Base-by-base conservation (phyloP, 805 yeast genomes). In the Suhomyces sp. region DNA sequence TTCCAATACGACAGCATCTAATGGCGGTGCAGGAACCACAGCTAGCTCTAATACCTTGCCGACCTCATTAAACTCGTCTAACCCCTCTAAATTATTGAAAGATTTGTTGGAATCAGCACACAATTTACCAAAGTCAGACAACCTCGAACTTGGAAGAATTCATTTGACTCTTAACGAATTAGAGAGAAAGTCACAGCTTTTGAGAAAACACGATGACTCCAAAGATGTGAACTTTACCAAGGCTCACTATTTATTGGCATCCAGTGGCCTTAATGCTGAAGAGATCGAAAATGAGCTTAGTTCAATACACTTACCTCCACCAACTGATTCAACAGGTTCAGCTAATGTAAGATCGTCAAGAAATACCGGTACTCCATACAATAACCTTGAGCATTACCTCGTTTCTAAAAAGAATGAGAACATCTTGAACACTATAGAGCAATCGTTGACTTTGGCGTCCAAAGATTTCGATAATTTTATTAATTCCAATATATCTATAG, bases 221-320 rank as follows among this genome's bases (percentile, higher is more conserved):
- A 72, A 68, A 23, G 53, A 54, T 13, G 50, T 55, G 10, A 65
- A 65, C 28, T 72, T 64, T 50, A 81, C 88, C 2, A 81, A 79
- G 50, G 93, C 86, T 2, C 98, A 93, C 54, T 93, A 93, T 56
- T 65, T 93, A 25, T 66, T 91, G 28, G 96, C 96, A 5, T 85
- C 90, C 1, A 83, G 91, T 51, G 97, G 97, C 1, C 75, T 88
- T 34, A 44, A 42, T 33, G 48, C 50, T n/a, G 47, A 45, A 17
- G 49, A 45, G 18, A 45, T 45, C 6, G 47, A 45, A 25, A 36
- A 28, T 18, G 49, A 45, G 24, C 40, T 43, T 23, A 37, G 36
- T 24, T 32, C 28, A 52, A 51, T 40, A 46, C 53, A 22, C 31
- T 41, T 33, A 16, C 47, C 36, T n/a, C 28, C 31, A 20, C 37